Conservation (phyloP, 2,329 filamentous ascomycete genomes). For the Pestalotiopsis sp. region DNA sequence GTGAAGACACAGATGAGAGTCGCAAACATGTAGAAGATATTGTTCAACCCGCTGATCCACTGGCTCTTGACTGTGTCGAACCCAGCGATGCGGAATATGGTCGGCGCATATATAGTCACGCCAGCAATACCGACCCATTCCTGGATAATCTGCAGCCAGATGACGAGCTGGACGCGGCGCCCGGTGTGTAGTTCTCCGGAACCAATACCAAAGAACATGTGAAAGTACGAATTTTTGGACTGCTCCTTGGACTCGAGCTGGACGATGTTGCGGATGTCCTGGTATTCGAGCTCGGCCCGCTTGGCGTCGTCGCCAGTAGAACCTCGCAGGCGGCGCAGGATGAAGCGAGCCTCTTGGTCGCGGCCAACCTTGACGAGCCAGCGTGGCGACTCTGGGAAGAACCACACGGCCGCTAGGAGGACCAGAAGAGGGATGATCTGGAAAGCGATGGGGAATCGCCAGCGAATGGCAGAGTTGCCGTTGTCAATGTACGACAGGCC, state of each 20-base stretch:
- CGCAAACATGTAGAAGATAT: constrained; percentile 59
- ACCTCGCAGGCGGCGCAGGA: constrained; percentile 67
- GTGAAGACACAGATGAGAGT: constrained; percentile 73
- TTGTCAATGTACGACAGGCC: constrained; percentile 64
- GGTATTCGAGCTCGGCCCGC: constrained; percentile 64
- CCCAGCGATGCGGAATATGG: constrained; percentile 69
- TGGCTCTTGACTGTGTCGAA: constrained; percentile 62
- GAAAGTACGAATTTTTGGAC: constrained; percentile 59
- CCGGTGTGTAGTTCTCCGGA: constrained; percentile 69
- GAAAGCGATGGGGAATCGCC: constrained; percentile 72
- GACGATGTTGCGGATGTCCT: constrained; percentile 68
- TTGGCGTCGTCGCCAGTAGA: constrained; percentile 52
- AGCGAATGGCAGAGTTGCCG: constrained; percentile 60
- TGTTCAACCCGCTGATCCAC: constrained; percentile 63
- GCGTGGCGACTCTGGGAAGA: constrained; percentile 71
- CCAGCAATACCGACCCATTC: constrained; percentile 73
- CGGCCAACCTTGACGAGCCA: constrained; percentile 70
- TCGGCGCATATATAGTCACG: constrained; percentile 59
- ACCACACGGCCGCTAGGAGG: constrained; percentile 60
- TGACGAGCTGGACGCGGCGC: constrained; percentile 68
- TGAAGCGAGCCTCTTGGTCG: constrained; percentile 67
- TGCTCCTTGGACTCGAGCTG: constrained; percentile 65
- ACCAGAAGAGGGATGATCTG: constrained; percentile 67
- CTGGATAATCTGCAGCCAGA: constrained; percentile 74
- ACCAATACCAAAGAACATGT: constrained; percentile 69